A percentile compares a stretch with the other conserved stretches of the same genome.
phyloP scores from a whole-genome alignment of 192 early-diverging fungal species.

The Mortierella antarctica region DNA sequence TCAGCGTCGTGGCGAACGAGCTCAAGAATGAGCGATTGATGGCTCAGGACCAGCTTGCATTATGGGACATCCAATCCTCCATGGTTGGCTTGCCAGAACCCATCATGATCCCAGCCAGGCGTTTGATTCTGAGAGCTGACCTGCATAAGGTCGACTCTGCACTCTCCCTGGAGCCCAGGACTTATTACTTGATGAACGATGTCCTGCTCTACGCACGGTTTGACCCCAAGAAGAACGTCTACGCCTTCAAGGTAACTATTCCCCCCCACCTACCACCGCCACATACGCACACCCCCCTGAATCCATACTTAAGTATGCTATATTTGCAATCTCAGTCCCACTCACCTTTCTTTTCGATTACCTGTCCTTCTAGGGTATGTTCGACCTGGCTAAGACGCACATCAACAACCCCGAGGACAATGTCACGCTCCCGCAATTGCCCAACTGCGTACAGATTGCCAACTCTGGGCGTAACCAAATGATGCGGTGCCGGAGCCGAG shows the following conservation, averaged over 20 bases:
- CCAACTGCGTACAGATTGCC: constrained; percentile 45
- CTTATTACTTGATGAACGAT: constrained; percentile 48
- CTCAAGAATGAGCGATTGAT: constrained; percentile 21
- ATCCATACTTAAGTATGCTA: too few relatives aligned
- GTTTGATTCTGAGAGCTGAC: constrained; percentile 42
- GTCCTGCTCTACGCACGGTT: constrained; percentile 44
- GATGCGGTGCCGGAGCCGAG: constrained; percentile 51
- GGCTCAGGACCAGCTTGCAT: constrained; percentile 39
- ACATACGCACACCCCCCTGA: too few relatives aligned
- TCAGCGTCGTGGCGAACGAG: constrained; percentile 16
- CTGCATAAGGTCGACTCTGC: constrained; percentile 48
- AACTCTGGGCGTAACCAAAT: constrained; percentile 46
- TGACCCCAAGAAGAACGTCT: constrained; percentile 49
- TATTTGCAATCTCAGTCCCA: background rate
- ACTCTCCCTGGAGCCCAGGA: constrained; percentile 33
- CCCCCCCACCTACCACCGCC: too few relatives aligned
- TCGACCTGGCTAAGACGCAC: constrained; percentile 35
- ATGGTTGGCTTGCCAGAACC: constrained; percentile 41
- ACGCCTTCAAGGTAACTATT: constrained; percentile 36
- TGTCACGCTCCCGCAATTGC: constrained; percentile 35
- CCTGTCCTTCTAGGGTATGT: constrained; percentile 29
- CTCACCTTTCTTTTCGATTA: background rate
- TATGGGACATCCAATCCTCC: constrained; percentile 43
- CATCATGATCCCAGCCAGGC: constrained; percentile 37
- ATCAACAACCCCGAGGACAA: constrained; percentile 52